Base-by-base conservation (phyloP, 2,329 filamentous ascomycete genomes). In the Rhinocladiella similis region DNA sequence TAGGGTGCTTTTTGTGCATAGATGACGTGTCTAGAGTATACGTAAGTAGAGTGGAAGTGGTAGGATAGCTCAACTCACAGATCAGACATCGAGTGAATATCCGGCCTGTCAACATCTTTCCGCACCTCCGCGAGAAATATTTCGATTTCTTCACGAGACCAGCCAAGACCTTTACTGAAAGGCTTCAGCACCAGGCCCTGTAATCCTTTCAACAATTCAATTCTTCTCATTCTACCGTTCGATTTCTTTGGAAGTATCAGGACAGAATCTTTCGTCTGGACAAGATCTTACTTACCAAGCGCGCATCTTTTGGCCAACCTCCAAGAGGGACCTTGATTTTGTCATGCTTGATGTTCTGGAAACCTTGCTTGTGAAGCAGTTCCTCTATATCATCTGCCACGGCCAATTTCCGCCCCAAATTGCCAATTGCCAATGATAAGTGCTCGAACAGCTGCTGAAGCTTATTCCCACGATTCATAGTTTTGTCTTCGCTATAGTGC, bases 231-330 rank as follows among this genome's bases (percentile, higher is more conserved):
- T n/a, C n/a, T n/a, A n/a, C n/a, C n/a, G n/a, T n/a, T n/a, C n/a
- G n/a, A n/a, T n/a, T n/a, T n/a, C n/a, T n/a, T n/a, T n/a, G n/a
- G n/a, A n/a, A n/a, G n/a, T n/a, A n/a, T n/a, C n/a, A n/a, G n/a
- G n/a, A n/a, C n/a, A n/a, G n/a, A n/a, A n/a, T n/a, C n/a, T n/a
- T n/a, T n/a, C n/a, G n/a, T n/a, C n/a, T n/a, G n/a, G n/a, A n/a
- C n/a, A n/a, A n/a, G n/a, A n/a, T n/a, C n/a, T n/a, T n/a, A n/a
- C n/a, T n/a, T n/a, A n/a, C n/a, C 35, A 70, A 54, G 6, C 57
- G 33, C 12, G 59, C 55, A 39, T 71, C 67, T 42, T 61, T 68
- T 1, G 66, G 61, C 70, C 70, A 72, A 6, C 64, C 52, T 1
- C 69, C 70, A 14, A 72, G 53, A 7, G 60, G 60, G 10, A 59